Evolutionary conservation across 352 stramenopile genomes (phyloP), one percentile per base, ranked within the genome.

Genomic region (Elongisporangium anandrum): DNA sequence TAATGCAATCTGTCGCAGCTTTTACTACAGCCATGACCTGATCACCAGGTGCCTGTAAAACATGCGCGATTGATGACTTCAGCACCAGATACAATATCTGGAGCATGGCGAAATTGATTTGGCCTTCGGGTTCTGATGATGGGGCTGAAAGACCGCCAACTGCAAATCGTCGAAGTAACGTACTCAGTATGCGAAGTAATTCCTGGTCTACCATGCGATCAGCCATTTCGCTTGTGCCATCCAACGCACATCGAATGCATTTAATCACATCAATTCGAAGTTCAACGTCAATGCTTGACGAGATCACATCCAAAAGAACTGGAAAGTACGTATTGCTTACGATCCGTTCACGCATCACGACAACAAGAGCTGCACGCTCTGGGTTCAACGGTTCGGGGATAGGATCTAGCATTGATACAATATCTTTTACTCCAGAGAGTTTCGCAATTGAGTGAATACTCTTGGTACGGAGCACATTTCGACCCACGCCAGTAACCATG

Each of bases 61-160:
- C 29, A 41, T 41, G 29, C 29, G 29, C 29, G 2, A 41, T 41
- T 2, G 79, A 75, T n/a, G 67, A 82, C 51, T 87, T 82, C 53
- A 94, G 41, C 45, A 90, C 74, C 15, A 88, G 56, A 57, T 88
- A 88, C 23, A 92, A 60, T 26, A 92, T 63, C 62, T 87, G 77
- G 15, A 92, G 65, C 9, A 90, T 61, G 4, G 75, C 75, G 29
- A 75, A 66, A 38, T 69, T 73, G 22, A 71, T 62, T 3, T 64
- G 63, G 50, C 65, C 69, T 49, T 65, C 60, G 9, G 53, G 56
- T 2, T 62, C 45, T 20, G 68, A 57, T 22, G 69, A 55, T 15
- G 29, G 29, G 9, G 29, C 29, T 41, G 29, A 41, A 41, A 41
- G 29, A 2, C 29, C 29, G 13, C 29, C 29, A 41, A 41, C 29